Evolutionary conservation across 2,329 filamentous ascomycete genomes (phyloP).

Genomic region (Magnaporthiopsis incrustans): DNA sequence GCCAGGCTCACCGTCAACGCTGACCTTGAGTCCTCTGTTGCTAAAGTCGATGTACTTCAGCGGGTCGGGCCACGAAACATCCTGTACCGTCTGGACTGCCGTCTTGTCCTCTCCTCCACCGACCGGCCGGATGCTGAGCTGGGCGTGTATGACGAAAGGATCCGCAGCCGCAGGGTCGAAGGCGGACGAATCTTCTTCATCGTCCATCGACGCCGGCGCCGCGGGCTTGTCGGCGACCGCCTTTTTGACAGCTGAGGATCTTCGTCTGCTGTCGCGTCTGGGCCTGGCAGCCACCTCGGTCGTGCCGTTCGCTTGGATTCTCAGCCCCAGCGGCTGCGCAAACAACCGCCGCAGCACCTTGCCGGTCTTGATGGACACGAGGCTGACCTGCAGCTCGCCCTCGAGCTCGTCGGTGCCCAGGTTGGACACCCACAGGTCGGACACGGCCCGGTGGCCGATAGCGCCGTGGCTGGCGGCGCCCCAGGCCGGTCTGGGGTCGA

Average conservation of each 20-base stretch:
- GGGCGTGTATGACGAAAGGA: constrained; percentile 28
- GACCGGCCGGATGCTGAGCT: constrained; percentile 25
- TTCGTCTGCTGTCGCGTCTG: constrained; percentile 15
- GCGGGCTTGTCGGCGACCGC: background rate
- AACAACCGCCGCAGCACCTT: constrained; percentile 22
- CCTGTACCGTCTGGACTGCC: constrained; percentile 28
- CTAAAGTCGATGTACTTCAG: constrained; percentile 50
- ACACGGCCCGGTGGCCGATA: constrained; percentile 23
- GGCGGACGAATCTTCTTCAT: constrained; percentile 4
- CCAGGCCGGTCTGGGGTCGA: constrained; percentile 27
- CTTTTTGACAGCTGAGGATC: background rate
- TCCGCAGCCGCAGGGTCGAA: constrained; percentile 9
- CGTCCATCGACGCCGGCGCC: constrained; percentile 6
- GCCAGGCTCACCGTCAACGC: background rate
- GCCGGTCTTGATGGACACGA: constrained; percentile 33
- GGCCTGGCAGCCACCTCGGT: constrained; percentile 31
- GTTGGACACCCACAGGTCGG: constrained; percentile 36
- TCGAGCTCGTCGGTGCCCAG: constrained; percentile 17
- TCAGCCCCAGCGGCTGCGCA: constrained; percentile 17
- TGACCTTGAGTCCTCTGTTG: constrained; percentile 30
- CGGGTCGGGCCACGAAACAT: constrained; percentile 53
- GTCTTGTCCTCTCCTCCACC: constrained; percentile 18
- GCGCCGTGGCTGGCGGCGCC: background rate
- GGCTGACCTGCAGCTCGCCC: constrained; percentile 25
- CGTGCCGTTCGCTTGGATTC: constrained; percentile 26